These are phyloP conservation scores for Paragyromitra xinjiangensis DNA, from an alignment of 495 filamentous ascomycete genomes.

Conservation along the genomic window DNA sequence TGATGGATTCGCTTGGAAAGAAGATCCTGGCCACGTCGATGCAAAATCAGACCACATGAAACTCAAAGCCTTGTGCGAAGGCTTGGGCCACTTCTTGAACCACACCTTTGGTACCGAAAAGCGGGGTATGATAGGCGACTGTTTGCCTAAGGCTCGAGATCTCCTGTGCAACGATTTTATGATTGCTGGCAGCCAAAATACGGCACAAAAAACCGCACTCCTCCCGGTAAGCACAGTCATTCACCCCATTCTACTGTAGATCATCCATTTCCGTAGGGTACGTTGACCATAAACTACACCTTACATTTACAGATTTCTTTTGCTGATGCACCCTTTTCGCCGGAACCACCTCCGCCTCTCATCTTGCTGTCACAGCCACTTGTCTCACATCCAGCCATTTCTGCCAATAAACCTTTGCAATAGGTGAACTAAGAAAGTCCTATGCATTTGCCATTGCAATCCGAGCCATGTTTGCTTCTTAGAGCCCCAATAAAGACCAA, in stretches of 20 bases:
- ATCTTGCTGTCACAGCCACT: background rate
- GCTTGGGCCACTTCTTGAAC: background rate
- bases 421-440: background rate
- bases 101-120: slow-evolving; percentile 25
- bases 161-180: background rate
- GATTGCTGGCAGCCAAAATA: slow-evolving; percentile 4
- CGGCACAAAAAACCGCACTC: background rate
- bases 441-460: background rate
- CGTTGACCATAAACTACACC: background rate
- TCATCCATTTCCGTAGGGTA: background rate
- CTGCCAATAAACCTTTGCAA: background rate
- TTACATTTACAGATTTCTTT: background rate
- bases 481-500: background rate
- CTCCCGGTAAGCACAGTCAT: background rate
- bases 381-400: background rate
- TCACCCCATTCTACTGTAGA: background rate
- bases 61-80: background rate
- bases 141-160: slow-evolving; percentile 13
- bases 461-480: background rate
- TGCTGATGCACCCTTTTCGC: no score
- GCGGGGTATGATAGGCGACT: slow-evolving; percentile 24
- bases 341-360: background rate
- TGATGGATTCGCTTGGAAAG: background rate
- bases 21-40: slow-evolving; percentile 15
- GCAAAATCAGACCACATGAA: slow-evolving; percentile 8